A percentile compares a stretch with the other conserved stretches of the same genome.
phyloP scores from a whole-genome alignment of 805 yeast genomes.

The Starmerella gropengiesseri region DNA sequence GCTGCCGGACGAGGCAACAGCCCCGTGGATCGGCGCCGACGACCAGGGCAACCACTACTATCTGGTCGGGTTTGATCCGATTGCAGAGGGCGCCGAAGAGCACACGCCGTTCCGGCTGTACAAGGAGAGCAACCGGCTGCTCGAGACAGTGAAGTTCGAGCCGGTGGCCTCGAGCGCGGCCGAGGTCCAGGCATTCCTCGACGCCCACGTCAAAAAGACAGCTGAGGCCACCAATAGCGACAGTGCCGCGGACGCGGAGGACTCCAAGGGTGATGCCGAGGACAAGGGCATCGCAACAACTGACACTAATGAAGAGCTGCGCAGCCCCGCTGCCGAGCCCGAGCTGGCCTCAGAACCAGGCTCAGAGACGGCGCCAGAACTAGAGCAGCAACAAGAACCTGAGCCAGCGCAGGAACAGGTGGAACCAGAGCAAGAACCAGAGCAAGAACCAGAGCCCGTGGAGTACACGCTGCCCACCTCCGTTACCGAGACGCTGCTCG shows the following conservation, averaged over 20 bases:
- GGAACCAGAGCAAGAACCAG: not conserved
- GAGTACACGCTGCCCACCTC: conserved; percentile 17
- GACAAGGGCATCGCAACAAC: not conserved
- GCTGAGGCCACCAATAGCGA: not conserved
- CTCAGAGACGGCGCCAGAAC: not conserved
- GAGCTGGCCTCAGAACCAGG: too few species aligned
- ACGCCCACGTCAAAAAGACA: conserved; percentile 3
- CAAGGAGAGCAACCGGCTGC: conserved; percentile 27
- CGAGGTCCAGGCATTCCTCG: conserved; percentile 24
- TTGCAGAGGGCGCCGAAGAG: conserved; percentile 20
- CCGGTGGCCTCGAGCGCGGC: conserved; percentile 27
- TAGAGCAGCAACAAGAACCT: not conserved
- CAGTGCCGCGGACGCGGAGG: not conserved
- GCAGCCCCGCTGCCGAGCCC: too few species aligned
- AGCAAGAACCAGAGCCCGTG: conserved; percentile 1
- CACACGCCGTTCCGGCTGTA: conserved; percentile 30
- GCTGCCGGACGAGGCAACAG: conserved; percentile 17
- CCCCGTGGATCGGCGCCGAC: conserved; percentile 24
- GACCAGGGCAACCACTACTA: conserved; percentile 22
- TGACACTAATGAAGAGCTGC: not conserved
- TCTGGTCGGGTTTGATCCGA: conserved; percentile 21
- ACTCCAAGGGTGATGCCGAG: conserved; percentile 8
- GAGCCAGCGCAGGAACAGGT: too few species aligned
- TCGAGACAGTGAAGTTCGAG: conserved; percentile 29
- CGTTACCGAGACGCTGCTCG: conserved; percentile 21